Base-by-base conservation (phyloP, 2,329 filamentous ascomycete genomes). In the Fusarium zealandicum region DNA sequence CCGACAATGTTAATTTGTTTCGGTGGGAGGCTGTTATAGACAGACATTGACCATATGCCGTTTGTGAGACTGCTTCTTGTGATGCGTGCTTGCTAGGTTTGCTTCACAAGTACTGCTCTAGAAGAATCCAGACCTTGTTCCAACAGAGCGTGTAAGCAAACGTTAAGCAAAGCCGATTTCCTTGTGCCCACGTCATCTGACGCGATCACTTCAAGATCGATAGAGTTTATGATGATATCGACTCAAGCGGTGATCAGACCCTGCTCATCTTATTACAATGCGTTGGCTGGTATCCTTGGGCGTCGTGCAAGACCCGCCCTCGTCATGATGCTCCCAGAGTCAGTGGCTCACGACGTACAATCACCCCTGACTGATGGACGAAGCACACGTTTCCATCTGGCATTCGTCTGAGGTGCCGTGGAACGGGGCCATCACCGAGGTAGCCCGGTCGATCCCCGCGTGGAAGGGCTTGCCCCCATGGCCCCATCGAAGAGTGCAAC, bases 321-420 rank as follows among this genome's bases (percentile, higher is more conserved):
- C 52, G 46, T 62, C 45, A 48, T 59, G 50, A 48, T 49, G 25
- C 33, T 39, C 35, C 30, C 14, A 60, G 36, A 50, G 33, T 28
- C 37, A 41, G 39, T 46, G 35, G 42, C 37, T 17, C 42, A 20
- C 16, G 33, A 39, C 13, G 52, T 37, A 32, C 18, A 39, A 37
- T 35, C 25, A n/a, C 35, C 39, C 43, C 36, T 22, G 16, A n/a
- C 36, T 33, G 33, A 61, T 22, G 30, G 28, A 9, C 35, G 42
- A 53, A 54, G 41, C 58, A 59, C 59, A 51, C 44, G 54, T 62
- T 55, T 61, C 41, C 22, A 32, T 40, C 45, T 48, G n/a, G 18
- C 25, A 59, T 55, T 62, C 35, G 54, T 27, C 30, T 39, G 44
- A 47, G 43, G 31, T 31, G 35, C 45, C n/a, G 40, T 25, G 36